Conservation (phyloP, 176 grass and related monocot species). For the Rhynchospora tenuis region DNA sequence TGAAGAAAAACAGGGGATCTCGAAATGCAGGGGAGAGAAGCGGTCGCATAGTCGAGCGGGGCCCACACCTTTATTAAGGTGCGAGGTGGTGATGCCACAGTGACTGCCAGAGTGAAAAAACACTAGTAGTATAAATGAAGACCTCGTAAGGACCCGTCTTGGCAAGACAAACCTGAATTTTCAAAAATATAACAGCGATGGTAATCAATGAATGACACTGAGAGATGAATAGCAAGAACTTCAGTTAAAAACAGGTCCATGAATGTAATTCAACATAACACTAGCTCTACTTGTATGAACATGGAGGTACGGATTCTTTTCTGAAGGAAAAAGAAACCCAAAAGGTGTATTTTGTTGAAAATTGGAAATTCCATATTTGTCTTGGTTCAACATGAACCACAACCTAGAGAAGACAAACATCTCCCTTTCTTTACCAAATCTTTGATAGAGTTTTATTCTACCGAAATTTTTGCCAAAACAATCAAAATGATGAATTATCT, state of each 20-base stretch:
- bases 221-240: background rate
- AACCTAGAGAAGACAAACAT: background rate
- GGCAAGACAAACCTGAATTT: conserved; percentile 30
- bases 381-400: background rate
- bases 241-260: background rate
- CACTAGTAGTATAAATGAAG: conserved; percentile 16
- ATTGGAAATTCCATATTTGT: background rate
- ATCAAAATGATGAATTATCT: background rate
- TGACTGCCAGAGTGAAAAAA: conserved; percentile 58
- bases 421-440: background rate
- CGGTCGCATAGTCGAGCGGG: conserved; percentile 22
- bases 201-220: background rate
- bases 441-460: background rate
- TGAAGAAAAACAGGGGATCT: conserved; percentile 7
- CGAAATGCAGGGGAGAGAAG: conserved; percentile 24
- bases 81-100: conserved; percentile 30
- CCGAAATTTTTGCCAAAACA: background rate
- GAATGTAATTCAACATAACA: background rate
- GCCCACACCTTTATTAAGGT: conserved; percentile 51
- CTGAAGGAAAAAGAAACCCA: background rate
- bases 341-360: background rate
- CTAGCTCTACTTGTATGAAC: conserved; percentile 1
- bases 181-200: background rate
- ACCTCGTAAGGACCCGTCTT: conserved; percentile 38
- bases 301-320: conserved; percentile 5